Base-by-base conservation (phyloP, 495 filamentous ascomycete species). In the Aspergillus cavernicola region DNA sequence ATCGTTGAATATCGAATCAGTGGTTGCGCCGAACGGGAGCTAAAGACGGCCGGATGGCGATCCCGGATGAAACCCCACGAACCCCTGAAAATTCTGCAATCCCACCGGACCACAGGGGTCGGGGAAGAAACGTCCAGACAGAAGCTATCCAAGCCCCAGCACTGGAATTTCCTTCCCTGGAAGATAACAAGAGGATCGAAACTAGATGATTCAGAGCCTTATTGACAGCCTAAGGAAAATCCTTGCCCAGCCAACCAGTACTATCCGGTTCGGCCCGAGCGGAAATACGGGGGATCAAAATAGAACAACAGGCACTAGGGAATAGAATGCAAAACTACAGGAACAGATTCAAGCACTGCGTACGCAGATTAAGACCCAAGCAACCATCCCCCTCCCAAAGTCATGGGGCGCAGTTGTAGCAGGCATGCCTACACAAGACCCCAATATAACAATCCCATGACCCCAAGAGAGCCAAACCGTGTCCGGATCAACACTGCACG, bases 231-330 rank as follows among this genome's bases (percentile, higher is more conserved):
- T 58, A 5, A 58, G 44, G 8, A 19, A 53, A 37, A 36, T 44
- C 28, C 26, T 58, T 20, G 8, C 18, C 35, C 26, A 53, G 3
- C 43, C 50, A 26, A 53, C 44, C 11, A 52, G 15, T 7, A 44
- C 19, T 11, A 54, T 58, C 29, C 0, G 50, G 28, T n/a, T 39
- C 41, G 12, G 29, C 33, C 11, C n/a, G 29, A 33, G 40, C 16
- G 32, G 55, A 58, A 28, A 40, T 57, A 11, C 35, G 32, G n/a
- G 56, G 45, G 22, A 23, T 58, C 18, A 58, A 53, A 58, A 16
- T 16, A 39, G 37, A 50, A 20, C 43, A 53, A 35, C 15, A 58
- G 16, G 29, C 28, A 1, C 50, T 54, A 5, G 15, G 16, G 38
- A 36, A 24, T 43, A 58, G 18, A 58, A 58, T 23, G 37, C 29